Evolutionary conservation across 129 eudicot genomes (phyloP).

Genomic region (Artemisia argyi): DNA sequence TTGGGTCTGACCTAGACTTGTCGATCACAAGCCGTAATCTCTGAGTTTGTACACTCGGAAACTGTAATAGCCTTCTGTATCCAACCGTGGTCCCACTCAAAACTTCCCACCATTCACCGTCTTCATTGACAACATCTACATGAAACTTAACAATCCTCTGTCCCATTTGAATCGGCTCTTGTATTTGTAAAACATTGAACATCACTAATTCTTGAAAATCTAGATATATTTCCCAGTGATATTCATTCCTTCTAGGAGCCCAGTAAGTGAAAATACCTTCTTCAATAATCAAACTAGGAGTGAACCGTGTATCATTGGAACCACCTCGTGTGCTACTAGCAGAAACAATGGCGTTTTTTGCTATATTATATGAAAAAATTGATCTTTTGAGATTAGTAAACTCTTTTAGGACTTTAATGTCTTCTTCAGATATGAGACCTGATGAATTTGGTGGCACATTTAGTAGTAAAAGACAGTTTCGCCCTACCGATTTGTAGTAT

Average conservation of each 20-base stretch:
- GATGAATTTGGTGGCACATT: conserved; percentile 91
- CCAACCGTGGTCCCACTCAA: conserved; percentile 73
- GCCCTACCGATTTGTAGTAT: conserved; percentile 85
- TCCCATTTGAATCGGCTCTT: conserved; percentile 94
- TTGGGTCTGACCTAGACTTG: conserved; percentile 51
- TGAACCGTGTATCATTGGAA: conserved; percentile 38
- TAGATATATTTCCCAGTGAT: conserved; percentile 48
- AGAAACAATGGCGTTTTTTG: conserved; percentile 47
- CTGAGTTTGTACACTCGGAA: no score
- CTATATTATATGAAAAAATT: conserved; percentile 61
- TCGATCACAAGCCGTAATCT: no score
- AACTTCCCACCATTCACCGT: conserved; percentile 52
- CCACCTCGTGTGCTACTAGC: conserved; percentile 70
- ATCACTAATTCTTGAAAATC: conserved; percentile 40
- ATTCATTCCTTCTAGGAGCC: conserved; percentile 58
- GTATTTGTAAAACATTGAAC: conserved; percentile 65
- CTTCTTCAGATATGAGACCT: conserved; percentile 81
- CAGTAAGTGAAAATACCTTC: conserved; percentile 69
- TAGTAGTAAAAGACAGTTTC: conserved; percentile 80
- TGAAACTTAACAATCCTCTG: conserved; percentile 67
- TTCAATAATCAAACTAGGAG: conserved; percentile 38
- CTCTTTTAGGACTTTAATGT: conserved; percentile 64
- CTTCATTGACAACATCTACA: conserved; percentile 43
- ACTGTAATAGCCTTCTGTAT: conserved; percentile 53
- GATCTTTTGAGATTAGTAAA: conserved; percentile 51